phyloP scores from a whole-genome alignment of 306 rosid genomes.

The Ceratonia siliqua region DNA sequence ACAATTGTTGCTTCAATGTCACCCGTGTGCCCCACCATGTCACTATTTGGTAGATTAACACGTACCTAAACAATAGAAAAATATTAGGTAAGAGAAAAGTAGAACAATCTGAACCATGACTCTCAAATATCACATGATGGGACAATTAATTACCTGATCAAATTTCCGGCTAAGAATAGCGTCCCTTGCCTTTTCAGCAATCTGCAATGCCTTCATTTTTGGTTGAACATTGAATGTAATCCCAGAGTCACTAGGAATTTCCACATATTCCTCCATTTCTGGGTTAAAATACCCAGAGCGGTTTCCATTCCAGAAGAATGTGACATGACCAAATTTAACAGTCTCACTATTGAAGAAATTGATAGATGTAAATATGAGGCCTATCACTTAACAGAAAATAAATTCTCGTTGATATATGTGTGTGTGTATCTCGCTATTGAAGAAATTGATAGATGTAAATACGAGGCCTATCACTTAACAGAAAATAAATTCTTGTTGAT shows the following conservation, averaged over 20 bases:
- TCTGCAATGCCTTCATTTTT: conserved; percentile 87
- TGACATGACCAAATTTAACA: conserved; percentile 97
- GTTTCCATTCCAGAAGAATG: conserved; percentile 99
- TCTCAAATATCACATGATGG: background rate
- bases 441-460: conserved; percentile 10
- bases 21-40: conserved; percentile 98
- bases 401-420: background rate
- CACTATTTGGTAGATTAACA: conserved; percentile 94
- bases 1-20: conserved; percentile 88
- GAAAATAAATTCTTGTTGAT: background rate
- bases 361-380: conserved; percentile 2
- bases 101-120: background rate
- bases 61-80: conserved; percentile 63
- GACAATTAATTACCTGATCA: conserved; percentile 43
- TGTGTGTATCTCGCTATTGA: conserved; percentile 84
- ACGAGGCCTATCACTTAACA: conserved; percentile 11
- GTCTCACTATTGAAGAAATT: conserved; percentile 77
- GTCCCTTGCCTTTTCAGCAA: conserved; percentile 90
- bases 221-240: conserved; percentile 90
- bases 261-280: conserved; percentile 82
- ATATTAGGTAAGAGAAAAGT: background rate
- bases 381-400: conserved; percentile 15
- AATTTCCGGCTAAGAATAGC: conserved; percentile 85
- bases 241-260: conserved; percentile 92
- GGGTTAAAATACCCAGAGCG: conserved; percentile 85